Evolutionary conservation across 805 yeast genomes (phyloP), one percentile per base, ranked within the genome.

Genomic region (Metschnikowia sp.): DNA sequence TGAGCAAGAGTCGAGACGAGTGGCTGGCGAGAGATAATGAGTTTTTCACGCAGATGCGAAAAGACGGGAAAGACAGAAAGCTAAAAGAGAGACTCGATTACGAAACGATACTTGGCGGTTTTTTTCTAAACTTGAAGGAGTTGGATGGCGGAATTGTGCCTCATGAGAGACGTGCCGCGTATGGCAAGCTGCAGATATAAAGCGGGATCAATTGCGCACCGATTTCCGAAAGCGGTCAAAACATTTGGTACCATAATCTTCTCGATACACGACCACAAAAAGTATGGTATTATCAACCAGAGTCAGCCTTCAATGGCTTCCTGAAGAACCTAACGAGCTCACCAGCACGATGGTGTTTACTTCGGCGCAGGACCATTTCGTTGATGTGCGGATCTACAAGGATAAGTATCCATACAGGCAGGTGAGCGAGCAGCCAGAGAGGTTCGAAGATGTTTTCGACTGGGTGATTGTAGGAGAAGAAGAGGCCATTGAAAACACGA

Each of bases 401-500:
- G 36, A 48, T 10, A 10, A 33, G 31, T 54, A 55, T 31, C 57
- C 56, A 4, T 50, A 53, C 35, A 11, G 41, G 12, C 55, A 49
- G 41, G 50, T 30, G 0, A 42, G 37, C 2, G 32, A 11, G 9
- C 18, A 30, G 3, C 48, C 53, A 4, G 51, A 47, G 13, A 37
- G 40, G 10, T 63, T 67, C 36, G 58, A 57, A 10, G 49, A 66
- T 13, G 58, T 67, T 19, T 79, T 79, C 52, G 82, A 82, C 55
- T 79, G 85, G 84, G 79, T 75, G 1, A 76, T 80, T 62, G 75
- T 76, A 4, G 87, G 88, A 2, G 60, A 59, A 1, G 79, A 78
- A 42, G 64, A 64, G 12, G 61, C 64, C 3, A 55, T 73, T 32
- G 65, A 61, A 6, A 70, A 70, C 10, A 63, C 72, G 2, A 62